These are phyloP conservation scores for Scheffersomyces amazonensis DNA, from an alignment of 805 yeast species.

Conservation along the genomic window DNA sequence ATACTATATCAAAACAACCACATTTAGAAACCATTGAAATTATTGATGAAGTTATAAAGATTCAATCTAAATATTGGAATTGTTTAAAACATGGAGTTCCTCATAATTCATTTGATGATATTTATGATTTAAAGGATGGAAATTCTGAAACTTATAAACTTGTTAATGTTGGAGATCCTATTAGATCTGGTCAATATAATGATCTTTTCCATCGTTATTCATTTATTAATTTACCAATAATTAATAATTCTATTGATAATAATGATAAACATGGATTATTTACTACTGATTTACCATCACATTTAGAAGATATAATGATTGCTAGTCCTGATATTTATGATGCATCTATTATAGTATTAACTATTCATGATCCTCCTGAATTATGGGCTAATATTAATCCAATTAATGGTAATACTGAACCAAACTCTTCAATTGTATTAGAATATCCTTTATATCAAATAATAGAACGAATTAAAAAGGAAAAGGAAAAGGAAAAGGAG, in stretches of 20 bases:
- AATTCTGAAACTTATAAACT: constrained; percentile 24
- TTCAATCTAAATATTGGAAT: constrained; percentile 87
- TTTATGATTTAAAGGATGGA: constrained; percentile 30
- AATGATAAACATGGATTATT: constrained; percentile 21
- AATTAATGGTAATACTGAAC: constrained; percentile 70
- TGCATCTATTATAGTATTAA: constrained; percentile 59
- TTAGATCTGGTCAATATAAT: constrained; percentile 67
- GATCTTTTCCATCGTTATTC: constrained; percentile 51
- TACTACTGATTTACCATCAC: constrained; percentile 43
- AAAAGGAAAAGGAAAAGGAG: constrained; percentile 11
- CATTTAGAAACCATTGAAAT: constrained; percentile 74
- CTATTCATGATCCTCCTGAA: constrained; percentile 89
- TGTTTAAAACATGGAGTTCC: constrained; percentile 68
- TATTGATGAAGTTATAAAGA: constrained; percentile 72
- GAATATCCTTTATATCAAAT: constrained; percentile 67
- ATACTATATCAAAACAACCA: constrained; percentile 63
- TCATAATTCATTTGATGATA: constrained; percentile 37
- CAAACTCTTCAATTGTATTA: constrained; percentile 67
- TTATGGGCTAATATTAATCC: constrained; percentile 88
- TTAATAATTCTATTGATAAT: constrained; percentile 18
- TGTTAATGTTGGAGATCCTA: constrained; percentile 65
- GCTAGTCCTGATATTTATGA: constrained; percentile 70
- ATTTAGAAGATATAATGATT: constrained; percentile 60
- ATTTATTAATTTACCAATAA: constrained; percentile 68
- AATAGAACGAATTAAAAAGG: constrained; percentile 53